Evolutionary conservation across 345 rosid species (phyloP).

Genomic region (Capsella bursapastoris): DNA sequence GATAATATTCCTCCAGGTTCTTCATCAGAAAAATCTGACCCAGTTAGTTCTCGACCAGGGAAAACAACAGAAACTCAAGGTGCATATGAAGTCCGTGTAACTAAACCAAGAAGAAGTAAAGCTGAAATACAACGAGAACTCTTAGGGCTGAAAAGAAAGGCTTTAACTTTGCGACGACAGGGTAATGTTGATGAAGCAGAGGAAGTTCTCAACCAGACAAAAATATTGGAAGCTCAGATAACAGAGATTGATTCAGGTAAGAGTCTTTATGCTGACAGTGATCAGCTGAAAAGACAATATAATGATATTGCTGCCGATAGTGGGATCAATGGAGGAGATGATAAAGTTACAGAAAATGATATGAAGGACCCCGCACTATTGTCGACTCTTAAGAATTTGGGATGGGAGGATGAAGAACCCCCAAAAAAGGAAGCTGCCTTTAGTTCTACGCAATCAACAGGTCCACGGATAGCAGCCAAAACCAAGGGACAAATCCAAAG

Average conservation of each 20-base stretch:
- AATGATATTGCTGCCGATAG: conserved; percentile 6
- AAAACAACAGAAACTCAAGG: conserved; percentile 32
- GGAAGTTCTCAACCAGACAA: conserved; percentile 62
- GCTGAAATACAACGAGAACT: conserved; percentile 87
- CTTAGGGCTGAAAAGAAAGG: conserved; percentile 79
- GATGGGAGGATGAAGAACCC: conserved; percentile 62
- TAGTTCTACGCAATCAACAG: conserved; percentile 43
- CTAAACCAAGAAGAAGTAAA: conserved; percentile 61
- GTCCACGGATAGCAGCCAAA: conserved; percentile 38
- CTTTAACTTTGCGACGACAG: conserved; percentile 73
- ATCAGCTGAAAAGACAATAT: conserved; percentile 31
- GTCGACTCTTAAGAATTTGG: conserved; percentile 57
- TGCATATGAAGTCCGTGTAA: conserved; percentile 30
- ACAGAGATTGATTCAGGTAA: conserved; percentile 62
- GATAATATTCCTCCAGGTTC: conserved; percentile 42
- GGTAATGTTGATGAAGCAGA: conserved; percentile 83
- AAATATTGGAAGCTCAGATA: conserved; percentile 65
- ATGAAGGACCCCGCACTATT: conserved; percentile 62
- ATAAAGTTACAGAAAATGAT: conserved; percentile 58
- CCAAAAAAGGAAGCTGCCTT: conserved; percentile 40
- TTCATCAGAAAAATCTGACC: conserved; percentile 34
- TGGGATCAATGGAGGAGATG: conserved; percentile 47
- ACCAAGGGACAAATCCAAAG: conserved; percentile 61
- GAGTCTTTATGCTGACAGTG: conserved; percentile 41
- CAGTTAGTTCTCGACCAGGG: conserved; percentile 40